These are phyloP conservation scores for Colletotrichum costaricense DNA, from an alignment of 2,329 filamentous ascomycete species.

Conservation along the genomic window DNA sequence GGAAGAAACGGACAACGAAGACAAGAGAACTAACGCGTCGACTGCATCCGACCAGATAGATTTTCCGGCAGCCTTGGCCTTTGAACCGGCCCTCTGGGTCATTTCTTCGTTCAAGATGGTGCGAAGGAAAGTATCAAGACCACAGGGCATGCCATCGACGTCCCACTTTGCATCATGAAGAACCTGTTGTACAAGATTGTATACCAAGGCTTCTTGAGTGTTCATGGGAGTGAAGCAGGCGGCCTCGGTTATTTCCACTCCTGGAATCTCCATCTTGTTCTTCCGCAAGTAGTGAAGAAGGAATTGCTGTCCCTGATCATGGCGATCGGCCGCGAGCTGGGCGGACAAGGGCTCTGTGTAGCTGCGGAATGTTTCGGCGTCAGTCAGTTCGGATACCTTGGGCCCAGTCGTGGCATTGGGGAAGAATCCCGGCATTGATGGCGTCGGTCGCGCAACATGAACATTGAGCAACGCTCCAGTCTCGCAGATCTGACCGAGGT, in stretches of 20 bases:
- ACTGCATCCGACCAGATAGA: conserved; percentile 14
- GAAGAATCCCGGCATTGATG: conserved; percentile 46
- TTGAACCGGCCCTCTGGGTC: neutral
- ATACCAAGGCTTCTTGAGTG: conserved; percentile 39
- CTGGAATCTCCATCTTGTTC: conserved; percentile 43
- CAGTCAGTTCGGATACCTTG: conserved; percentile 40
- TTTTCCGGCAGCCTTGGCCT: conserved; percentile 10
- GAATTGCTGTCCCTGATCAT: conserved; percentile 47
- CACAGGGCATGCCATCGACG: conserved; percentile 32
- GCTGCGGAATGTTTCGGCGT: conserved; percentile 46
- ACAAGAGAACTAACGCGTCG: conserved; percentile 12
- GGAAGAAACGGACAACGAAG: neutral
- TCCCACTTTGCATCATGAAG: conserved; percentile 44
- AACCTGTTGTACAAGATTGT: conserved; percentile 44
- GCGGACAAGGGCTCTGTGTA: conserved; percentile 48
- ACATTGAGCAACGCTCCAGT: conserved; percentile 49
- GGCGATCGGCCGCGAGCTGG: conserved; percentile 47
- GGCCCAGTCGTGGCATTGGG: conserved; percentile 50
- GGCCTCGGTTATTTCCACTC: conserved; percentile 38
- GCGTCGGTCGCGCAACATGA: conserved; percentile 51
- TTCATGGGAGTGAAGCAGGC: conserved; percentile 43
- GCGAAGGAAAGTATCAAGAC: neutral
- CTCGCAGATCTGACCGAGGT: conserved; percentile 49
- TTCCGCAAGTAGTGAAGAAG: conserved; percentile 44
- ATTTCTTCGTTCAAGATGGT: neutral